phyloP scores from a whole-genome alignment of 2,329 filamentous ascomycete genomes.

The Diatrype stigma region DNA sequence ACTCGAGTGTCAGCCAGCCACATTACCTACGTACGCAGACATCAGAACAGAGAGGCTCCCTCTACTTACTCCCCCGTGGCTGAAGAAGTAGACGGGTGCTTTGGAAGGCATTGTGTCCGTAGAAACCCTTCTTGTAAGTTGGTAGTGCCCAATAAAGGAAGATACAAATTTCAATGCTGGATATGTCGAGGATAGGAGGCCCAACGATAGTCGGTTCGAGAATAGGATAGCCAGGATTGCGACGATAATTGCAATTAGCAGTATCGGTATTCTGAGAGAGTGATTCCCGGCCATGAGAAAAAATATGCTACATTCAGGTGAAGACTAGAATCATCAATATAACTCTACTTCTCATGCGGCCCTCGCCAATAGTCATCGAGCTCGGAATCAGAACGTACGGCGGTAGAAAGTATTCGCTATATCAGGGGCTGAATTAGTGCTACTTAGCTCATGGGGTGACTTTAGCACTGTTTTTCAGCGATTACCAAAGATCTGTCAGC shows the following conservation, averaged over 20 bases:
- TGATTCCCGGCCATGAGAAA: slow-evolving; percentile 7
- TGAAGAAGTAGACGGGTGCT: slow-evolving; percentile 46
- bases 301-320: not conserved
- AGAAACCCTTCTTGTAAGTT: slow-evolving; percentile 1
- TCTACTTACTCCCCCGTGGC: slow-evolving; percentile 43
- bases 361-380: too few relatives aligned
- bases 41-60: not conserved
- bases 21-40: not conserved
- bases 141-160: slow-evolving; percentile 10
- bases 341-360: too few relatives aligned
- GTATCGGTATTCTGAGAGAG: slow-evolving; percentile 7
- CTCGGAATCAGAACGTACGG: too few relatives aligned
- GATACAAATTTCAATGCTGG: slow-evolving; percentile 12
- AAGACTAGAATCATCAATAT: too few relatives aligned
- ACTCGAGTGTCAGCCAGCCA: slow-evolving; percentile 6
- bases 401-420: too few relatives aligned
- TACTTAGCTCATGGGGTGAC: not conserved
- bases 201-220: slow-evolving; percentile 9
- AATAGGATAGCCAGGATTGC: slow-evolving; percentile 22
- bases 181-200: slow-evolving; percentile 11
- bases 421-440: too few relatives aligned
- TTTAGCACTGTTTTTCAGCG: slow-evolving; percentile 11
- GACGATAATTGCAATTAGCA: slow-evolving; percentile 17
- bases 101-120: slow-evolving; percentile 21
- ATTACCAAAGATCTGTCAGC: slow-evolving; percentile 30